Evolutionary conservation across 306 rosid species (phyloP), one percentile per base, ranked within the genome.

Genomic region (Corylus avellana): DNA sequence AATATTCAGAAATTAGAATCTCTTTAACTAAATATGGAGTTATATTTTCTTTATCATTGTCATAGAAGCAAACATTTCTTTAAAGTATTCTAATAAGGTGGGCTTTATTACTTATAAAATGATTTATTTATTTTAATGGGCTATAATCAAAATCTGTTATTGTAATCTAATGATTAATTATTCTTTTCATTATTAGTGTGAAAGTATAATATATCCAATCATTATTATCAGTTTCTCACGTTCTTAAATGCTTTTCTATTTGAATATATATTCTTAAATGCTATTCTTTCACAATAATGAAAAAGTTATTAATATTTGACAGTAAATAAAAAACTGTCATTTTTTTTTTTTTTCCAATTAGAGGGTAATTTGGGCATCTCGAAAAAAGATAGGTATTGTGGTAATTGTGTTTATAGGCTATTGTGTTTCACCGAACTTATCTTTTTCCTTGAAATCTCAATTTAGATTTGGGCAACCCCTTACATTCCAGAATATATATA

Each of bases 321-420:
- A 22, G 27, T 4, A 22, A 11, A 25, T 8, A 11, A 58, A 58
- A 22, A n/a, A 53, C 57, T 53, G 57, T 4, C 25, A 63, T 8
- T 4, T 48, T 48, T 2, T 10, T 2, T 44, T 11, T 8, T 8
- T 8, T 12, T 17, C 39, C 8, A 12, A 0, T 0, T 3, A 73
- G 44, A 39, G 9, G 59, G 61, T 54, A 44, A 7, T 56, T 67
- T 48, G 72, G 78, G 70, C 27, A 81, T 27, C 17, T 61, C 3
- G 1, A 47, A 32, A 62, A 54, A 9, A 44, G 18, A 12, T 8
- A 67, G 8, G 25, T 8, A 29, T 35, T 7, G 5, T 8, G 50
- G 64, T 72, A 59, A 56, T 54, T 76, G 13, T 7, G 53, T 27
- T 39, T 5, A 73, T 11, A 73, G 76, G 57, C 78, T 9, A 77